Evolutionary conservation across 1,139 yeast species (phyloP), one percentile per base, ranked within the genome.

Genomic region (Yamadazyma blattariae): DNA sequence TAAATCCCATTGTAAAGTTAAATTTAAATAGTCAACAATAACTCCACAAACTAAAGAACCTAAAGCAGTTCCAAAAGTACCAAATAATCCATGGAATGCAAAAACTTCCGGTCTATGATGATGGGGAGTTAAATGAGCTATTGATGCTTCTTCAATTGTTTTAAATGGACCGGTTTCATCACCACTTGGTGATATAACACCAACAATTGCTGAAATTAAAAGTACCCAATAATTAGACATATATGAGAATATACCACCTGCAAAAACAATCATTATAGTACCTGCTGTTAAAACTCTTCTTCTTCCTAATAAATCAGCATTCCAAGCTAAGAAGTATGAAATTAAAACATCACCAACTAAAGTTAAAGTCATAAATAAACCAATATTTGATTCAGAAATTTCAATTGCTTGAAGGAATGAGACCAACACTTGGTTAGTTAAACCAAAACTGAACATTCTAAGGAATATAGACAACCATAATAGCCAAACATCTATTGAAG

Each of bases 91-190:
- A 52, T 82, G 79, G 50, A 79, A 70, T 0, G 95, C 89, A 63
- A 80, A 88, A 1, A 87, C 67, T 42, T 81, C 88, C 0, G 96
- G 83, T 30, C 95, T 66, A 38, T 77, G 76, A 33, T 68, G 70
- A 32, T 71, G 71, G 0, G 82, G 78, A 0, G 95, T 82, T 46
- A 89, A 61, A 57, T 87, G 95, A 0, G 96, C 95, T 38, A 89
- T 67, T 21, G 86, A 74, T 0, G 95, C 84, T 54, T 89, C 96
- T 54, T 89, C 97, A 15, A 89, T 79, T 1, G 95, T 79, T 51
- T 86, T 83, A 59, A 89, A 89, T 0, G 97, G 97, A 0, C 97
- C 97, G 0, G 92, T 87, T 52, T 89, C 97, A 50, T 83, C 92
- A 12, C 96, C 96, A 25, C 90, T 79, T 1, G 96, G 95, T 1